A percentile compares a stretch with the other conserved stretches of the same genome.
Conservation (phyloP, 2,329 filamentous ascomycete genomes). For the Alternaria brassicicola region DNA sequence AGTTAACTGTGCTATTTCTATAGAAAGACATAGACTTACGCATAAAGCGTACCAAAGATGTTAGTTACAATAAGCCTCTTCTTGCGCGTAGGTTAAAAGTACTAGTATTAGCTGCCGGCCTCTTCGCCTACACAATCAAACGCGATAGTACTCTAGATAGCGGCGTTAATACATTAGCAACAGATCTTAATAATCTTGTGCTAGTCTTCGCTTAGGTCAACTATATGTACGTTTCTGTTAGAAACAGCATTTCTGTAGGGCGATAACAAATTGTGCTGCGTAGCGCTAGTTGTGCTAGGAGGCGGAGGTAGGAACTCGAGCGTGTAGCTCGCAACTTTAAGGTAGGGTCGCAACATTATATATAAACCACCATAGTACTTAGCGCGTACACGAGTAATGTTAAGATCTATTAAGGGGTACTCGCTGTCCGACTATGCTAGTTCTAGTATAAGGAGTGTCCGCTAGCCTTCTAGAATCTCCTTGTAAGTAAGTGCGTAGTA, state of each 20-base stretch:
- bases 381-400: conserved; percentile 81
- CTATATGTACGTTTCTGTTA: conserved; percentile 33
- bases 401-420: conserved; percentile 74
- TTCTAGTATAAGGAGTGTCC: conserved; percentile 54
- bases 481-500: conserved; percentile 37
- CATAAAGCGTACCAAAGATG: conserved; percentile 88
- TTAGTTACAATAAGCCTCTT: conserved; percentile 85
- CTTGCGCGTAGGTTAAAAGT: conserved; percentile 62
- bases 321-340: conserved; percentile 65
- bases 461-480: conserved; percentile 62
- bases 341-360: conserved; percentile 83
- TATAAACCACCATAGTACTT: conserved; percentile 95
- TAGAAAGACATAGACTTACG: conserved; percentile 25
- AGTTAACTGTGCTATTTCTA: conserved; percentile 1
- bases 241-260: conserved; percentile 39
- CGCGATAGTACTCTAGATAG: conserved; percentile 83
- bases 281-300: conserved; percentile 12
- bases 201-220: conserved; percentile 36
- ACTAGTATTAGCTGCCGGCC: conserved; percentile 29
- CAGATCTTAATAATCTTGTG: conserved; percentile 36
- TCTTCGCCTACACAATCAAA: conserved; percentile 67
- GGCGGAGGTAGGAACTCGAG: conserved; percentile 48
- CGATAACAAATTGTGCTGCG: conserved; percentile 59
- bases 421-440: conserved; percentile 72
- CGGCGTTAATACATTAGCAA: conserved; percentile 57